phyloP scores from a whole-genome alignment of 192 early-diverging fungal genomes.

The Dispira simplex region DNA sequence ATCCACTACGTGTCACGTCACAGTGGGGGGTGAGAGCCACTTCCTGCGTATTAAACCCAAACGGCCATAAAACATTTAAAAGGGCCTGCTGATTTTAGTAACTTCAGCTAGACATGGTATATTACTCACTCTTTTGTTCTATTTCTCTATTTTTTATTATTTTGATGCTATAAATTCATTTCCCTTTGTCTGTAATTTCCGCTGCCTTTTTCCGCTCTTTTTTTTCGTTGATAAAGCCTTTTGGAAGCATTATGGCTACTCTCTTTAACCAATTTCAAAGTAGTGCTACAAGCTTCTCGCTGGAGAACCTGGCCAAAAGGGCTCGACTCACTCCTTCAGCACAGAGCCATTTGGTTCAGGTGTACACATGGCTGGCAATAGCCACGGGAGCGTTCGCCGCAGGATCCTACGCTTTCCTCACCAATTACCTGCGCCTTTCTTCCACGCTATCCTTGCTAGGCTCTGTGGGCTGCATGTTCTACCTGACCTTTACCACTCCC shows the following conservation, averaged over 20 bases:
- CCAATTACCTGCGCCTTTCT: neutral
- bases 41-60: no score
- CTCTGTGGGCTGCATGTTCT: neutral
- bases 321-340: neutral
- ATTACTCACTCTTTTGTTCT: neutral
- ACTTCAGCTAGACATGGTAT: no score
- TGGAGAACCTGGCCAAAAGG: neutral
- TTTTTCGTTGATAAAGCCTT: neutral
- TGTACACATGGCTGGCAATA: slow-evolving; percentile 9
- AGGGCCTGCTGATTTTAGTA: no score
- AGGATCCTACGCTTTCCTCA: neutral
- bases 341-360: slow-evolving; percentile 1
- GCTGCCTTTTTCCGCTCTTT: neutral
- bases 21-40: no score
- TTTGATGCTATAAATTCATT: neutral
- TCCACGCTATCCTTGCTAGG: neutral
- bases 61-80: no score
- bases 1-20: no score
- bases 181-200: neutral
- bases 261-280: neutral
- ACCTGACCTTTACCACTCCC: neutral
- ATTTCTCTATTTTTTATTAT: neutral
- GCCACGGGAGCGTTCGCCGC: slow-evolving; percentile 1
- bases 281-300: neutral
- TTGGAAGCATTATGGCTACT: neutral